These are phyloP conservation scores for Saitozyma podzolica DNA, from an alignment of 768 basidiomycete species.

Conservation along the genomic window DNA sequence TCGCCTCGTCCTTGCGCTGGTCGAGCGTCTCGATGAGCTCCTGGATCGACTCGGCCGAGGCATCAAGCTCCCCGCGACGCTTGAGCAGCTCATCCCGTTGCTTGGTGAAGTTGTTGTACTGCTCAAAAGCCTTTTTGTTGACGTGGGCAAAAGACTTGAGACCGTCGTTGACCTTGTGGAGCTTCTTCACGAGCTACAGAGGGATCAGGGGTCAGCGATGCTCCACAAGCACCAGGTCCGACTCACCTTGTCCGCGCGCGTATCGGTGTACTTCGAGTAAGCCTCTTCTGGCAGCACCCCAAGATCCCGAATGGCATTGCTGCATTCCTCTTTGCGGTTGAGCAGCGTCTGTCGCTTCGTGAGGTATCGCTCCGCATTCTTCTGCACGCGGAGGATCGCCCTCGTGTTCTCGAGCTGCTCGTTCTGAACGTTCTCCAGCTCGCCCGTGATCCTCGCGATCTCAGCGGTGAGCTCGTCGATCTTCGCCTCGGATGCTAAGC, in stretches of 20 bases:
- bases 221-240: conserved; percentile 6
- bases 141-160: conserved; percentile 97
- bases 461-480: conserved; percentile 66
- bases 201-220: conserved; percentile 16
- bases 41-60: conserved; percentile 82
- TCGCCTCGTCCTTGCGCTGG: conserved; percentile 96
- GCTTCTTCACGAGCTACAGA: conserved; percentile 78
- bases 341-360: conserved; percentile 85
- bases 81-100: conserved; percentile 87
- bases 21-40: conserved; percentile 91
- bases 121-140: conserved; percentile 99
- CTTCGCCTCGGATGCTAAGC: conserved; percentile 53
- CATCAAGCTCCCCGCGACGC: conserved; percentile 87
- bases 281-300: conserved; percentile 97
- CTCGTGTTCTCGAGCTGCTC: conserved; percentile 85
- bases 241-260: conserved; percentile 80
- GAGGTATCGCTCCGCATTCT: conserved; percentile 90
- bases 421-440: conserved; percentile 72
- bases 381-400: conserved; percentile 85
- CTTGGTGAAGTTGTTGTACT: conserved; percentile 96
- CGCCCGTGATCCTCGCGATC: conserved; percentile 47
- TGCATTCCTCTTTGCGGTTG: conserved; percentile 87
- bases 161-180: conserved; percentile 88
- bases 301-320: conserved; percentile 90
- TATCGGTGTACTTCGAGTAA: conserved; percentile 87